Base-by-base conservation (phyloP, 106 monocot genomes). In the Phalaenopsis aphrodite region DNA sequence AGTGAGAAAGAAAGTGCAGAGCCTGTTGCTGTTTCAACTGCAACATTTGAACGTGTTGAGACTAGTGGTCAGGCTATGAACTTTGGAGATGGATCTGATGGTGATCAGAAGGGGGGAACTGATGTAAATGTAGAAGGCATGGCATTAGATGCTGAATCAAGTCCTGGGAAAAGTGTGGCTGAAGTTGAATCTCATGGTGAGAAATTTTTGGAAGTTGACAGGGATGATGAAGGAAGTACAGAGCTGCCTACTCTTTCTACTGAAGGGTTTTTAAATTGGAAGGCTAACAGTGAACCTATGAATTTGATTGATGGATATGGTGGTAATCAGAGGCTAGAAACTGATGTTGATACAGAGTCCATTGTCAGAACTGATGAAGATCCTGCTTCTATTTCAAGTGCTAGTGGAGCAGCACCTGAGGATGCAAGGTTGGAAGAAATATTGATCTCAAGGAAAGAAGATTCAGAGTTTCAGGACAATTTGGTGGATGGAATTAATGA, bases 321-420 rank as follows among this genome's bases (percentile, higher is more conserved):
- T 74, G 74, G 38, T 74, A 43, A 74, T 74, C 18, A 74, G 43
- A 74, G 1, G 42, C 42, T 30, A 74, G 74, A 38, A 74, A 74
- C 15, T 74, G 42, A 15, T 74, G 41, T 74, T 19, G 74, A 74
- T 19, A 24, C 24, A 76, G 43, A 45, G 19, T 38, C 42, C 12
- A 45, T 45, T 16, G 9, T 74, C 43, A 45, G 18, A n/a, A n/a
- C 41, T 4, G 42, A 42, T 74, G 43, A 74, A 36, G 71, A 71
- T 38, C 17, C 38, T 74, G 21, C 5, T 74, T 42, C 17, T 45
- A 45, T 45, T 74, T 45, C 21, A 21, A 12, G 19, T 74, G 43
- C 19, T 74, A 21, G 45, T 42, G 74, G 18, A 74, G 43, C 11
- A 74, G 43, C 11, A 45, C 43, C 43, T 74, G 74, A 74, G 16